Percentiles rank a stretch among this genome's conserved stretches.
Conservation (phyloP, 2,329 filamentous ascomycete genomes). For the Verruconis gallopava region DNA sequence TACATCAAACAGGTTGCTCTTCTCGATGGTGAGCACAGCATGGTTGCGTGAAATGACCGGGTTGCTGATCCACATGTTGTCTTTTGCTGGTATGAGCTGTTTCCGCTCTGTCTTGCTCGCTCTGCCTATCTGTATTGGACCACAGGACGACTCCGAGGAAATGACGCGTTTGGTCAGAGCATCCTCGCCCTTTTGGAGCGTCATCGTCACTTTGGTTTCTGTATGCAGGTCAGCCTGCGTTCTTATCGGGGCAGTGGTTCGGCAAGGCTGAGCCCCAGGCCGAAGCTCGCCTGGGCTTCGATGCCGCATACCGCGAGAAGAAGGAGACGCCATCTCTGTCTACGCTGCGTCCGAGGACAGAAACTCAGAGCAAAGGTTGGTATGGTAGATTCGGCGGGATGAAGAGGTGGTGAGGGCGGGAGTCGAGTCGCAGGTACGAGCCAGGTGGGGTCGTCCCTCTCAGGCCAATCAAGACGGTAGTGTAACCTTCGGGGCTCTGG, state of each 20-base stretch:
- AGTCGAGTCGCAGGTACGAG: background rate
- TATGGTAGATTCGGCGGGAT: too few relatives aligned
- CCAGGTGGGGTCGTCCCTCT: background rate
- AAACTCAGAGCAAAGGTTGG: too few relatives aligned
- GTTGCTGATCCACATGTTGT: slow-evolving; percentile 57
- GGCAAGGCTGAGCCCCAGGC: background rate
- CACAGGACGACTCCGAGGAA: slow-evolving; percentile 9
- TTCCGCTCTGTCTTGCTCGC: slow-evolving; percentile 30
- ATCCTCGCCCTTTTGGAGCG: slow-evolving; percentile 27
- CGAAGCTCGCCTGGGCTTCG: background rate
- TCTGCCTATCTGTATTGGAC: slow-evolving; percentile 28
- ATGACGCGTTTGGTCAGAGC: slow-evolving; percentile 24
- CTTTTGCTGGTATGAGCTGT: slow-evolving; percentile 24
- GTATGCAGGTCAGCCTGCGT: slow-evolving; percentile 4
- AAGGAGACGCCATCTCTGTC: too few relatives aligned
- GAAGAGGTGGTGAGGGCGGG: too few relatives aligned
- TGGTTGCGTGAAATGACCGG: slow-evolving; percentile 60
- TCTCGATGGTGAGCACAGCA: slow-evolving; percentile 33
- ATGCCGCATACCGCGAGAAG: background rate
- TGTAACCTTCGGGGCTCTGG: background rate
- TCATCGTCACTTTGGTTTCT: slow-evolving; percentile 5
- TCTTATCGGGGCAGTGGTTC: background rate
- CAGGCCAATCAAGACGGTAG: slow-evolving; percentile 1
- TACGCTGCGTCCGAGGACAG: too few relatives aligned
- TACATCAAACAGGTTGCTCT: background rate